Conservation (phyloP, 768 basidiomycete species). For the Termitomyces sp. region DNA sequence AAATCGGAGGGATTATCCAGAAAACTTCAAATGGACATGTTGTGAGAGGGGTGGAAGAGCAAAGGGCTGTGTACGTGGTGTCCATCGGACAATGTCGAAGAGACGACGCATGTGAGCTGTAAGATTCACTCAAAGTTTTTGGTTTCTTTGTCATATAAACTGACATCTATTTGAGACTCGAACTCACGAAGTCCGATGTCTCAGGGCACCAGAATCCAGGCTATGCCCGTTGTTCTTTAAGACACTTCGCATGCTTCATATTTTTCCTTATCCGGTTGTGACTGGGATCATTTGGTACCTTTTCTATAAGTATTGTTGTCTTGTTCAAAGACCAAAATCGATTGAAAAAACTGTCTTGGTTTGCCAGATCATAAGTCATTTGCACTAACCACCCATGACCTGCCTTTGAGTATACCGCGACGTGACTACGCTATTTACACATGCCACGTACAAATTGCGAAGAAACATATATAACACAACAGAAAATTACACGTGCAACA, state of each 20-base stretch:
- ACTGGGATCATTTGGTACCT: neutral
- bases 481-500: too few relatives aligned
- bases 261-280: slow-evolving; percentile 4
- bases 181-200: neutral
- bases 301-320: too few relatives aligned
- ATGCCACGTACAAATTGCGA: too few relatives aligned
- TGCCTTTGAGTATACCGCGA: too few relatives aligned
- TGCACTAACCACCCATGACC: too few relatives aligned
- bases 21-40: slow-evolving; percentile 47
- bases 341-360: too few relatives aligned
- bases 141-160: neutral
- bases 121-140: slow-evolving; percentile 3
- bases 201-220: neutral
- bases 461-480: too few relatives aligned
- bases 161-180: neutral
- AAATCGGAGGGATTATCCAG: slow-evolving; percentile 35
- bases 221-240: slow-evolving; percentile 13
- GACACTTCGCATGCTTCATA: neutral
- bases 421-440: too few relatives aligned
- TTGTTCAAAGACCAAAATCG: too few relatives aligned
- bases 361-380: too few relatives aligned
- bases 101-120: slow-evolving; percentile 23
- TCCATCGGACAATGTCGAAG: slow-evolving; percentile 30
- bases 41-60: slow-evolving; percentile 33
- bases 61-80: slow-evolving; percentile 33